Percentiles rank a stretch among this genome's conserved stretches.
phyloP scores from a whole-genome alignment of 148 eudicot genomes.

The Cornus florida region DNA sequence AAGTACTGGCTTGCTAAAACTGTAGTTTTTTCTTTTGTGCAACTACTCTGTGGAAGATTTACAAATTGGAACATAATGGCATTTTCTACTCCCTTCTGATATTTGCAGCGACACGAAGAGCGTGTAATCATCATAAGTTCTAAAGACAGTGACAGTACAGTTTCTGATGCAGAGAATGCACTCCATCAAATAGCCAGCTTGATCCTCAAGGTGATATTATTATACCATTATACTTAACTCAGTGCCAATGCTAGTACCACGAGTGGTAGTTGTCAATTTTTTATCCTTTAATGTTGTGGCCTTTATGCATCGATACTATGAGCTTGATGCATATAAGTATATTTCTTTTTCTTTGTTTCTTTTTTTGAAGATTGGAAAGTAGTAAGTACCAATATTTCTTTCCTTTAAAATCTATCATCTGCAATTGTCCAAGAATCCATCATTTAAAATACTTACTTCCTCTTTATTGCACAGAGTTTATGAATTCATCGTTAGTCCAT shows the following conservation, averaged over 20 bases:
- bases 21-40: neutral
- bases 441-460: neutral
- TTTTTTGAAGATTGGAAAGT: neutral
- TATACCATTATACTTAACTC: neutral
- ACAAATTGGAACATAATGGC: neutral
- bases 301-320: too few species aligned
- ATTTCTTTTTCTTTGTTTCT: too few species aligned
- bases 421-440: neutral
- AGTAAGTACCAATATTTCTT: neutral
- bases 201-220: conserved; percentile 62
- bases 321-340: neutral
- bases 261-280: neutral
- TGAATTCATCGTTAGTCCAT: neutral
- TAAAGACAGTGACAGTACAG: conserved; percentile 52
- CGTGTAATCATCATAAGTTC: conserved; percentile 88
- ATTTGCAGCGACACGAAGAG: conserved; percentile 76
- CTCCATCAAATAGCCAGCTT: conserved; percentile 70
- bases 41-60: neutral
- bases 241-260: neutral
- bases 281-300: neutral
- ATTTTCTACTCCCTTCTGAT: neutral
- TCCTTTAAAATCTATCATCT: neutral
- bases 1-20: neutral
- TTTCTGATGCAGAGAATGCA: conserved; percentile 84
- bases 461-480: too few species aligned